Evolutionary conservation across 202 grass and related monocot species (phyloP).

Genomic region (Carex sylvatica): DNA sequence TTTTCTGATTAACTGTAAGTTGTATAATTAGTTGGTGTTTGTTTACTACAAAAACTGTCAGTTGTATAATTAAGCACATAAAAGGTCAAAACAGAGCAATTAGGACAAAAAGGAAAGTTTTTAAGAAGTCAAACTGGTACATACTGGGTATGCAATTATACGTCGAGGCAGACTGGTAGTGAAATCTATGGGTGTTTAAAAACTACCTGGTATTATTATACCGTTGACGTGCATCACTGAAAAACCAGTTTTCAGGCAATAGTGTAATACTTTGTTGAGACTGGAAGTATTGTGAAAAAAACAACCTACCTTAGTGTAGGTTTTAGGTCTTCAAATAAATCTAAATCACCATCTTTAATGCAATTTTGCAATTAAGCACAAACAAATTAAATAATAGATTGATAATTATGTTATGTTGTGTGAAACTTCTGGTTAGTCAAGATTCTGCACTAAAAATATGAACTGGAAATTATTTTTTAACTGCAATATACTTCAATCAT

Average conservation of each 20-base stretch:
- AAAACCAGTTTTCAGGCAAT: background rate
- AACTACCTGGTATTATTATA: background rate
- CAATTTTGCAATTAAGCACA: constrained; percentile 1
- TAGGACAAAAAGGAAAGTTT: background rate
- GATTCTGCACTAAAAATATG: background rate
- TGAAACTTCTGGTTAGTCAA: background rate
- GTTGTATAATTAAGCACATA: background rate
- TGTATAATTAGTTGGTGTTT: background rate
- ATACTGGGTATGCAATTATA: background rate
- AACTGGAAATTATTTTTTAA: background rate
- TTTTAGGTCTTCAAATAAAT: background rate
- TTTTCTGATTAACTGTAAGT: background rate
- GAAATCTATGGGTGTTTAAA: background rate
- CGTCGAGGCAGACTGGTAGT: background rate
- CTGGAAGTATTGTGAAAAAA: background rate
- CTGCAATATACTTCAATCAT: background rate
- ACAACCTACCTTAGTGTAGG: background rate
- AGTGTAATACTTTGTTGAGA: background rate
- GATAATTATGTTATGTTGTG: background rate
- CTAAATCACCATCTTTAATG: background rate
- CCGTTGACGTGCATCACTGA: background rate
- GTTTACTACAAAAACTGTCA: background rate
- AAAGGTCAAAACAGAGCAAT: background rate
- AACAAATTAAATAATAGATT: background rate
- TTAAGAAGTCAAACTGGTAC: background rate